Conservation (phyloP, 306 rosid species). For the Carpinus viminea region DNA sequence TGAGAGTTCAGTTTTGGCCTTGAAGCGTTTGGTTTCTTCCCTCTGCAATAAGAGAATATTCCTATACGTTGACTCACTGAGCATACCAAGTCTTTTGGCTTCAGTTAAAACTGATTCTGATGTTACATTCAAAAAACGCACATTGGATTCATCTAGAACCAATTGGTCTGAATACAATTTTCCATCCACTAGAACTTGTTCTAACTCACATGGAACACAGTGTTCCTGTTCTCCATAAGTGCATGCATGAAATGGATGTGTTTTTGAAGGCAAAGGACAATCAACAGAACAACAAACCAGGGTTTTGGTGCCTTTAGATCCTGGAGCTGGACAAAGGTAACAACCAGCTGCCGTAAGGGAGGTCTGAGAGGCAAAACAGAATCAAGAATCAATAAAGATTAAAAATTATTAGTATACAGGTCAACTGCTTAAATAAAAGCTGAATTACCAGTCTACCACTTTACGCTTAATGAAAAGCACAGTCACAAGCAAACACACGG, state of each 20-base stretch:
- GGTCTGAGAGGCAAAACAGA: slow-evolving; percentile 43
- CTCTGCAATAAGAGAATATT: slow-evolving; percentile 54
- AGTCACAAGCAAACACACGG: not conserved
- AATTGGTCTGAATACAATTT: slow-evolving; percentile 45
- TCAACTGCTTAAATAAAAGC: not conserved
- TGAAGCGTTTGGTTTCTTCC: slow-evolving; percentile 70
- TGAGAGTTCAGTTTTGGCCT: slow-evolving; percentile 42
- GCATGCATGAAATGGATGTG: slow-evolving; percentile 38
- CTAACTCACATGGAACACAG: slow-evolving; percentile 40
- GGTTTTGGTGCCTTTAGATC: slow-evolving; percentile 72
- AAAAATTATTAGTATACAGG: not conserved
- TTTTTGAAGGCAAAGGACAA: slow-evolving; percentile 56
- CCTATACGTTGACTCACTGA: slow-evolving; percentile 61
- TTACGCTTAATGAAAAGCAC: not conserved
- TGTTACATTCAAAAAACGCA: slow-evolving; percentile 63
- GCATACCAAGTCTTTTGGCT: slow-evolving; percentile 61
- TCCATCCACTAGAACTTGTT: slow-evolving; percentile 47
- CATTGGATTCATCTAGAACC: slow-evolving; percentile 56
- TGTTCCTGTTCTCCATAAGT: slow-evolving; percentile 30
- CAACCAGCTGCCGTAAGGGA: slow-evolving; percentile 90
- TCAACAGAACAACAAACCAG: slow-evolving; percentile 73
- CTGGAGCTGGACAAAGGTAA: slow-evolving; percentile 91
- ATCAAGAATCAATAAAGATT: not conserved
- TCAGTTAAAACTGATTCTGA: slow-evolving; percentile 59
- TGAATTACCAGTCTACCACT: not conserved